Evolutionary conservation across 768 basidiomycete genomes (phyloP), one percentile per base, ranked within the genome.

Genomic region (Agrocybe praecox): DNA sequence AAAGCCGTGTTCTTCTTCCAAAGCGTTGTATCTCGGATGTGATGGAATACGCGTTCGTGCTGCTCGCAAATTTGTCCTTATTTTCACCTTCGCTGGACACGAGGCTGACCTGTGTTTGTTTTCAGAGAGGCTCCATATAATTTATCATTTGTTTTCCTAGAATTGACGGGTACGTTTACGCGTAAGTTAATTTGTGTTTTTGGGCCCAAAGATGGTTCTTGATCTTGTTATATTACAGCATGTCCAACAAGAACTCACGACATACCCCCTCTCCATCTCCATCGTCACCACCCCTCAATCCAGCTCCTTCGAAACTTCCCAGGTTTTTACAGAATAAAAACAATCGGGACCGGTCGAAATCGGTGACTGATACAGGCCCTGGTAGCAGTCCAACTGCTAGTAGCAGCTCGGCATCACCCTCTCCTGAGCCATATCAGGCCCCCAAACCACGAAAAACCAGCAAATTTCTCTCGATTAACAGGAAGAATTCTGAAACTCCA

Each of bases 281-380:
- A 10, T 56, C 67, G 14, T 73, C 80, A 44, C 76, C 81, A 23
- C 66, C 72, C 43, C 66, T 73, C 23, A 65, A 65, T 43, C 76
- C 76, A 65, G 59, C 71, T 52, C 56, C 69, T 21, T 82, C 84
- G 15, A 89, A 87, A 69, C 72, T 90, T 5, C 77, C 86, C 66
- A 88, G 81, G 67, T 88, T 90, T 64, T 76, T 90, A 9, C 85
- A 88, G 66, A 89, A 87, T 58, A 79, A 82, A 64, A 67, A 70
- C 29, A 69, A 64, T 48, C 79, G 87, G 45, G 87, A 88, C 72
- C 75, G 87, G 58, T 81, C 83, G 19, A 84, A 78, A 72, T 84
- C 86, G 21, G 70, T 79, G 21, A 72, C 68, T n/a, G 72, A 74
- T 47, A 56, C 69, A 15, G 69, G 69, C 18, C 57, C 65, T 55